phyloP scores from a whole-genome alignment of 129 eudicot genomes.

The Centella asiatica region DNA sequence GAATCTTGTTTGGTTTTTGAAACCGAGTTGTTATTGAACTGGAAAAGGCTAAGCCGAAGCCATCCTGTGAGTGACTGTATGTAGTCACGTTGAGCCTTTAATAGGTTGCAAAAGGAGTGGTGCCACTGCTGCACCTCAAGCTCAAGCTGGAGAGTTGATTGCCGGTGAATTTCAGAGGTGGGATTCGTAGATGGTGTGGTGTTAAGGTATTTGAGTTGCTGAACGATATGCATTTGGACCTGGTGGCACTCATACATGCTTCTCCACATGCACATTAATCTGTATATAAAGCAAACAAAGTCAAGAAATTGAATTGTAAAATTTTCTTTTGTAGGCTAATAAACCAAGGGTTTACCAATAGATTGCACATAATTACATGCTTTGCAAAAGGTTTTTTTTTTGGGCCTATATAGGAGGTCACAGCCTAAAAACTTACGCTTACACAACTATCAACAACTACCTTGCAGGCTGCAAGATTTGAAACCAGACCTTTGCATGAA shows the following conservation, averaged over 20 bases:
- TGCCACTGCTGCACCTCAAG: conserved; percentile 93
- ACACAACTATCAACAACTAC: no score
- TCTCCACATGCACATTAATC: conserved; percentile 93
- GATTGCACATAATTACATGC: no score
- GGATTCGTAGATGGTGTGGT: conserved; percentile 42
- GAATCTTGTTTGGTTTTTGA: conserved; percentile 55
- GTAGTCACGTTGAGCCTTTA: conserved; percentile 82
- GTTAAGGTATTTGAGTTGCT: conserved; percentile 79
- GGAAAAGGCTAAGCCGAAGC: conserved; percentile 98
- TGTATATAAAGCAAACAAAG: conserved; percentile 20
- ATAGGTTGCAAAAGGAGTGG: conserved; percentile 62
- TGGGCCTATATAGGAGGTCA: no score
- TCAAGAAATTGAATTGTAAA: neutral
- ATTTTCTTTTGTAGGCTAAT: neutral
- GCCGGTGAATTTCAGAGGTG: conserved; percentile 79
- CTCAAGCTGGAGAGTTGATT: conserved; percentile 88
- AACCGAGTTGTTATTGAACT: conserved; percentile 42
- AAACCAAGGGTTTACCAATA: neutral
- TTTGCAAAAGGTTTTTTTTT: no score
- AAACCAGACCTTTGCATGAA: no score
- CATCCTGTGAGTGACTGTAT: conserved; percentile 82
- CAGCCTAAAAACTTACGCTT: no score
- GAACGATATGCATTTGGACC: conserved; percentile 84
- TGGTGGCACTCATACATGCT: conserved; percentile 94
- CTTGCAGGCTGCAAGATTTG: no score